These are phyloP conservation scores for Dactylonectria estremocensis DNA, from an alignment of 2,329 filamentous ascomycete species.

Conservation along the genomic window DNA sequence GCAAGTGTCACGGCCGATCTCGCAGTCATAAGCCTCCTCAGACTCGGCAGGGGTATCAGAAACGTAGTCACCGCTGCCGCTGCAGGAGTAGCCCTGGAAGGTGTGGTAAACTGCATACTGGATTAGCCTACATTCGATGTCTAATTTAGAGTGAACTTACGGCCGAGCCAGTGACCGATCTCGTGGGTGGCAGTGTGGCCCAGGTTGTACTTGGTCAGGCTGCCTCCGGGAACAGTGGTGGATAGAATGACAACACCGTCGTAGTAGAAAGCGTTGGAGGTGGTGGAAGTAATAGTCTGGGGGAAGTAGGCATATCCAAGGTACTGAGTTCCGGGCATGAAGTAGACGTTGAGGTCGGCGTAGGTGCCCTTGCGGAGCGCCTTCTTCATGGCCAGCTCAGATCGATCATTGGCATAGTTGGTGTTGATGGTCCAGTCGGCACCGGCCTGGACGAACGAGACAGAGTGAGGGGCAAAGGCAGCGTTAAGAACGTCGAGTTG, in stretches of 20 bases:
- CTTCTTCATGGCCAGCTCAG: constrained; percentile 61
- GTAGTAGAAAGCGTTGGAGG: constrained; percentile 47
- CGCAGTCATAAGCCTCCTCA: constrained; percentile 54
- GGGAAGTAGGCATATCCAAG: constrained; percentile 65
- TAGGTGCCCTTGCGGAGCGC: constrained; percentile 63
- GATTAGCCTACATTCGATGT: not conserved
- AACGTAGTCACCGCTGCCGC: constrained; percentile 56
- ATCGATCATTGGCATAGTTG: constrained; percentile 60
- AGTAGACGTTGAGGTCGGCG: constrained; percentile 56
- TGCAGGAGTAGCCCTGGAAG: constrained; percentile 54
- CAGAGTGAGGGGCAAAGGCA: constrained; percentile 59
- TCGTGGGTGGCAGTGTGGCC: constrained; percentile 53
- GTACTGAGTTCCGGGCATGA: constrained; percentile 38
- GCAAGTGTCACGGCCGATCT: constrained; percentile 53
- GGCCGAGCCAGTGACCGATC: constrained; percentile 60
- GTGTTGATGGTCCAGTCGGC: constrained; percentile 63
- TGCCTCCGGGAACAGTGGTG: constrained; percentile 56
- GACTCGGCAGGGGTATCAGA: constrained; percentile 58
- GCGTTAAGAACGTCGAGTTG: constrained; percentile 64
- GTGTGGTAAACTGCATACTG: constrained; percentile 54
- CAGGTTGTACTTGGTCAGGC: constrained; percentile 50
- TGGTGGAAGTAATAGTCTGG: constrained; percentile 34
- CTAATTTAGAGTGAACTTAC: constrained; percentile 8
- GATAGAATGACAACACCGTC: constrained; percentile 60
- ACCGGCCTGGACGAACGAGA: constrained; percentile 61